These are phyloP conservation scores for Jacaranda copaia DNA, from an alignment of 257 asterid genomes.

Conservation along the genomic window DNA sequence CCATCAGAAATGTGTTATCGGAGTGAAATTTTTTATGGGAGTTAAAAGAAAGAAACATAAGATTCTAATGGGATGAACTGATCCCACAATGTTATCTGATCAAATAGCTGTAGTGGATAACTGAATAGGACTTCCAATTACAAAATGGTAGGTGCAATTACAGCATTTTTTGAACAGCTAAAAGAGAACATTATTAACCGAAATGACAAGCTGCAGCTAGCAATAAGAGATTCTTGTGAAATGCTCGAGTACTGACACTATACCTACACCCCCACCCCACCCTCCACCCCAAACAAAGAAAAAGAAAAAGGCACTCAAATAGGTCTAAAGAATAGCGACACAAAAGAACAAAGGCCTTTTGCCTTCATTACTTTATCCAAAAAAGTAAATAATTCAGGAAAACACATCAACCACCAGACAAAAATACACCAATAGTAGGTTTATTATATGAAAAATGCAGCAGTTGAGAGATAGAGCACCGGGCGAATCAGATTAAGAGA, in stretches of 20 bases:
- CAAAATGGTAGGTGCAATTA: slow-evolving; percentile 10
- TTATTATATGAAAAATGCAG: background rate
- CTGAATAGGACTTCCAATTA: background rate
- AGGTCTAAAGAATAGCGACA: background rate
- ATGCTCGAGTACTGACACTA: no score
- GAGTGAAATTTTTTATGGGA: background rate
- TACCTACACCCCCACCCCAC: no score
- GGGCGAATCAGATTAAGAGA: background rate
- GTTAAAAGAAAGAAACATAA: background rate
- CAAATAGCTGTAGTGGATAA: background rate
- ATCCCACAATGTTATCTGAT: background rate
- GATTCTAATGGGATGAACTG: background rate
- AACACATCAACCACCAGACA: background rate
- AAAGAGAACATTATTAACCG: background rate
- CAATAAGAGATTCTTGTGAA: no score
- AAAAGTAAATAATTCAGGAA: slow-evolving; percentile 2
- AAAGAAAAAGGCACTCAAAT: no score
- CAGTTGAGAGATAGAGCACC: background rate
- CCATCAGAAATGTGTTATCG: background rate
- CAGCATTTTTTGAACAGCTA: slow-evolving; percentile 12
- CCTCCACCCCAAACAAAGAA: no score
- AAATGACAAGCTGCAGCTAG: background rate
- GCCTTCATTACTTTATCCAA: slow-evolving; percentile 32
- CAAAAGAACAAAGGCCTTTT: slow-evolving; percentile 12
- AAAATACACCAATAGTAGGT: background rate